A percentile compares a stretch with the other conserved stretches of the same genome.
Conservation (phyloP, 495 filamentous ascomycete genomes). For the Lepidopterella palustris region DNA sequence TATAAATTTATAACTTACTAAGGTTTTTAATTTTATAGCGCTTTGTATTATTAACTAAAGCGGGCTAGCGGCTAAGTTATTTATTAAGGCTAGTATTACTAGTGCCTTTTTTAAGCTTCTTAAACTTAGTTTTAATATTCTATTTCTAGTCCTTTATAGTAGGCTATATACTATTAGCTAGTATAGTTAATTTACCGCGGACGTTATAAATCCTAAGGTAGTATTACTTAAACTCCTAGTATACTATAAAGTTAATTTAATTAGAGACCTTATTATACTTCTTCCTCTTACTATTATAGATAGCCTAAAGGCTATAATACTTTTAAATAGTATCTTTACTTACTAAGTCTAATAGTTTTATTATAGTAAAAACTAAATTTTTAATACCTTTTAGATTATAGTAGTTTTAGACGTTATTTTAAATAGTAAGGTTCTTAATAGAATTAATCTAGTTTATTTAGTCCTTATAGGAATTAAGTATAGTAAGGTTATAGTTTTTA, state of each 20-base stretch:
- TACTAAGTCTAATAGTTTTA: too few species aligned
- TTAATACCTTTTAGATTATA: conserved; percentile 1
- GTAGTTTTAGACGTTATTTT: not conserved
- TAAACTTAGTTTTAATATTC: not conserved
- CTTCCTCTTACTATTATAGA: not conserved
- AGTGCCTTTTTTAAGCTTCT: not conserved
- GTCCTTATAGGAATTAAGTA: not conserved
- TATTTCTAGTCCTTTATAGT: too few species aligned
- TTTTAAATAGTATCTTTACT: not conserved
- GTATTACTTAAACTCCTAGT: too few species aligned
- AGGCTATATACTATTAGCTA: too few species aligned
- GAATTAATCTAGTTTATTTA: conserved; percentile 1
- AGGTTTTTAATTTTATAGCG: conserved; percentile 3
- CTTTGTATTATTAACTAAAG: not conserved
- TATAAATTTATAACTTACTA: not conserved
- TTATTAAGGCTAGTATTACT: not conserved
- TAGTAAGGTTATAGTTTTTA: conserved; percentile 2
- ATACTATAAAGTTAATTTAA: conserved; percentile 2
- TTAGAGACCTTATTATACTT: not conserved
- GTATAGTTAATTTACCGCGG: conserved; percentile 2
- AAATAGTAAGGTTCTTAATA: conserved; percentile 1
- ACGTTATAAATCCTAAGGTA: conserved; percentile 1
- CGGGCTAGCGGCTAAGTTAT: not conserved
- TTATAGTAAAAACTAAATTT: conserved; percentile 8
- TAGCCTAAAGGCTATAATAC: not conserved